Conservation (phyloP, 1,284 basidiomycete species). For the Cystobasidium pallidum region DNA sequence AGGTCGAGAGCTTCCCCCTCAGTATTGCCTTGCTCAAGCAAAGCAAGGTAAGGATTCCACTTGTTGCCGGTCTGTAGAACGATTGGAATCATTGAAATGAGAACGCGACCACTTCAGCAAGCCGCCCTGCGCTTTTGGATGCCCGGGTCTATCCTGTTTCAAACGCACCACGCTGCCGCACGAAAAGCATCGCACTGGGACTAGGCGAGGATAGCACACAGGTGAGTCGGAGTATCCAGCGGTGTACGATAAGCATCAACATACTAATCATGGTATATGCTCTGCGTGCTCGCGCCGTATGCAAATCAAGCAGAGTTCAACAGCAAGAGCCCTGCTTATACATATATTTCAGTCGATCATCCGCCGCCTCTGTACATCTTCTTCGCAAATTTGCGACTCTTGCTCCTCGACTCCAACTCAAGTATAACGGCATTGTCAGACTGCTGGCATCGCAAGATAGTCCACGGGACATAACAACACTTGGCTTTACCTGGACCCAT, state of each 20-base stretch:
- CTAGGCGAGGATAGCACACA: conserved; percentile 9
- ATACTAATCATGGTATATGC: conserved; percentile 33
- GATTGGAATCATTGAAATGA: background rate
- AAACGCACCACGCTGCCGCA: conserved; percentile 86
- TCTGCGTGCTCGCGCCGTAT: background rate
- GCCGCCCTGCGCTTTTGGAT: too few species aligned
- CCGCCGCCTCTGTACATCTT: background rate
- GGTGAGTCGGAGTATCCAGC: conserved; percentile 4
- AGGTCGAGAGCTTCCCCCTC: conserved; percentile 96
- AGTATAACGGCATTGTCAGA: background rate
- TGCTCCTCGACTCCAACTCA: background rate
- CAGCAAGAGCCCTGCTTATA: conserved; percentile 9
- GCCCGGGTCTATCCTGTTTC: background rate
- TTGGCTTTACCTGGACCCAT: too few species aligned
- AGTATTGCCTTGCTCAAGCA: conserved; percentile 73
- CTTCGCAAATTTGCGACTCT: conserved; percentile 11
- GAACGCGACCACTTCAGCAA: too few species aligned
- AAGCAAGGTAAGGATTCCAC: conserved; percentile 80
- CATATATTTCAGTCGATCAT: conserved; percentile 1
- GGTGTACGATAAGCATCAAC: background rate
- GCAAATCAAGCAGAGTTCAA: background rate
- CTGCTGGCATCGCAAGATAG: background rate
- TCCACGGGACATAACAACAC: background rate
- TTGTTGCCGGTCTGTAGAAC: conserved; percentile 65
- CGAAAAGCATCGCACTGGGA: conserved; percentile 84